Base-by-base conservation (phyloP, 148 eudicot species). In the Fallopia convolvulus region DNA sequence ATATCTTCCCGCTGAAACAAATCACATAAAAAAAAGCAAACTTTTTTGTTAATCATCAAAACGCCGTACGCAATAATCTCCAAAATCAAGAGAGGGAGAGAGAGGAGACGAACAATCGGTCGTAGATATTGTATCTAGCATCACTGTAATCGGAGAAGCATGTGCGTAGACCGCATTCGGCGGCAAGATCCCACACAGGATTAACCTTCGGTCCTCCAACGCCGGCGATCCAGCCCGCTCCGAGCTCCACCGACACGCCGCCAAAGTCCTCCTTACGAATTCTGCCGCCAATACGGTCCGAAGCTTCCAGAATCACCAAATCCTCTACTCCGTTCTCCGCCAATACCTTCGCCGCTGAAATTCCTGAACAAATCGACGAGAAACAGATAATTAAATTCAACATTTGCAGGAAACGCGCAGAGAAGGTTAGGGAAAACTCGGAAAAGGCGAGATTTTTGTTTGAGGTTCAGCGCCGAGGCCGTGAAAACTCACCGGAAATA, bases 211-310 rank as follows among this genome's bases (percentile, higher is more conserved):
- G 79, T 15, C 98, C 98, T 13, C 98, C 98, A 32, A 93, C 97
- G 17, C 98, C 98, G 50, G 92, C 97, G 17, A 93, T 85, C 98
- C 98, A 93, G 9, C 98, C 98, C 46, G 98, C 98, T 4, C 98
- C 98, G 44, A 93, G 90, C 75, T 93, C 98, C 46, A 90, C 98
- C 78, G 92, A 75, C 26, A 91, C 89, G 46, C 88, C 91, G 44
- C 91, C 89, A 42, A 93, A 93, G 4, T 60, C 56, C 41, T 90
- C 86, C 72, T 91, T 91, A 3, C 82, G 80, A 48, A 93, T 83
- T 73, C 98, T 80, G 15, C 98, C 97, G 1, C 98, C 98, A 14
- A 93, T 84, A 39, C 88, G 82, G 50, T 90, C 91, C 23, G 94
- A 77, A 55, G 97, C 98, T 84, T 93, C 98, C 12, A 93, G 52